Evolutionary conservation across 345 rosid genomes (phyloP).

Genomic region (Angophora floribunda): DNA sequence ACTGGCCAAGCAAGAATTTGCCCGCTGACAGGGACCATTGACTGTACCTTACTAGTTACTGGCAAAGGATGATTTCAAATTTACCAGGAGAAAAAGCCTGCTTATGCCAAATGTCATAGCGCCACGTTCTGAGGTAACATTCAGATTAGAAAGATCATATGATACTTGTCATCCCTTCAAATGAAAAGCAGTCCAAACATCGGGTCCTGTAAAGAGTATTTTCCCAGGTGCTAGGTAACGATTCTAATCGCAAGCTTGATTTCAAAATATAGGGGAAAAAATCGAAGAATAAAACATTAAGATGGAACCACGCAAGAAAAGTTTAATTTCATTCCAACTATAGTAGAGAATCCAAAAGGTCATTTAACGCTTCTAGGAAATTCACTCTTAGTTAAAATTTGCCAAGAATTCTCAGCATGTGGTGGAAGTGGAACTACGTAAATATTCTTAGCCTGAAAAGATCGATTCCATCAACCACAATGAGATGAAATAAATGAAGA

Average conservation of each 20-base stretch:
- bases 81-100: neutral
- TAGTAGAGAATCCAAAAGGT: neutral
- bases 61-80: neutral
- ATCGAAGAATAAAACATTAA: neutral
- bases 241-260: neutral
- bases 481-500: neutral
- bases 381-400: neutral
- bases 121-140: neutral
- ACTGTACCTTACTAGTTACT: neutral
- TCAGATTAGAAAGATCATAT: neutral
- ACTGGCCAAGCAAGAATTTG: neutral
- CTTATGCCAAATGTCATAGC: neutral
- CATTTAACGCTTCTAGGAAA: neutral
- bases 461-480: neutral
- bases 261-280: neutral
- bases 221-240: neutral
- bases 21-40: neutral
- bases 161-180: neutral
- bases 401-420: neutral
- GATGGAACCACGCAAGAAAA: neutral
- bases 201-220: neutral
- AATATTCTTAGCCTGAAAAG: neutral
- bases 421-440: neutral
- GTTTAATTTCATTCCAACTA: neutral
- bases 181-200: neutral